Evolutionary conservation across 495 filamentous ascomycete genomes (phyloP), one percentile per base, ranked within the genome.

Genomic region (Umbilicaria muhlenbergii): DNA sequence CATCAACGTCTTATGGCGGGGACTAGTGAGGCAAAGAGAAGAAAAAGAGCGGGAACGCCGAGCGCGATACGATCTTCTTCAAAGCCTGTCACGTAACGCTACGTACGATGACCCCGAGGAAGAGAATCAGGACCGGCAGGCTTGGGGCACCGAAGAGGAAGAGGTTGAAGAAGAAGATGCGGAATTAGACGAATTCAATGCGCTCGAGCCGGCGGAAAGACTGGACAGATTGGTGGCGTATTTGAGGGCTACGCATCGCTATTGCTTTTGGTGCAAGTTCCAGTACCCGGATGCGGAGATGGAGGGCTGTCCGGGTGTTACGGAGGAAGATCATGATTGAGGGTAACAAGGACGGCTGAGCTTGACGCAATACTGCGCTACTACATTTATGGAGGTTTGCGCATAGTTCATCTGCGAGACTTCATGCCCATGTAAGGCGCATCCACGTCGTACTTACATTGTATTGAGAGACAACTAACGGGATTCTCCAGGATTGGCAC

Each of bases 191-290:
- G 83, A 73, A 34, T 96, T 94, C 51, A 79, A 86, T 51, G 70
- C 69, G 5, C 60, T 88, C 4, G 69, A 74, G 3, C 66, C 70
- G 1, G 65, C 62, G 2, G 80, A 93, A 51, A 71, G 70, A 48
- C 56, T 95, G 41, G 55, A 63, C 11, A 74, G 61, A 43, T 55
- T 94, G 10, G 73, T 91, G 11, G 50, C 59, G 17, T 77, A 81
- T 58, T 55, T 99, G 34, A 71, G 89, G 17, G 65, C 77, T 24
- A 73, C 68, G 51, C 70, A 83, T 52, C 60, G 69, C 34, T 99
- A 99, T 57, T 99, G 91, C 65, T 94, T 94, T 58, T 99, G 87
- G 86, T 99, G 91, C 58, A 94, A 94, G 58, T 81, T 69, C 58
- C 62, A 66, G 36, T 96, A 95, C 54, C 58, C 63, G 1, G 67